Base-by-base conservation (phyloP, 768 basidiomycete species). In the Boletellus ananiceps region DNA sequence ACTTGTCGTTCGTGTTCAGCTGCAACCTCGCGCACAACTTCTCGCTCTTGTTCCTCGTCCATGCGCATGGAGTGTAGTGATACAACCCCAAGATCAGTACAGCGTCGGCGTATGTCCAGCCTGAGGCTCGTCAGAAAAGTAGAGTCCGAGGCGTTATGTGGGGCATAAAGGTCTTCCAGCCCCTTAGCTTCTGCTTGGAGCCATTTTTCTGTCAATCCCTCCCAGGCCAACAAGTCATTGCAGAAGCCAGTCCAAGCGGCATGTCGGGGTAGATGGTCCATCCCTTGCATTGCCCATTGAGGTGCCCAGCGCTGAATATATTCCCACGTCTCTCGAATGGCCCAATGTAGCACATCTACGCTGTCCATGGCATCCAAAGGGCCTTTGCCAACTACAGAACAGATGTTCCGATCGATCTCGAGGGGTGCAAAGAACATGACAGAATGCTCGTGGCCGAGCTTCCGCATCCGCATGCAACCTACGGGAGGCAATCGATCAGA, bases 381-480 rank as follows among this genome's bases (percentile, higher is more conserved):
- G 18, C 21, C 12, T 19, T 58, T 63, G n/a, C 27, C 34, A 29
- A 51, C 42, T 5, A 60, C 45, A 7, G 49, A 44, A 25, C 71
- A 68, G 40, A 77, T 76, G 0, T 44, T 36, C 29, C 51, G 50
- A 44, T 72, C 68, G 4, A 76, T 63, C 42, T 76, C 73, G 0
- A 56, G 54, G 5, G 76, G 68, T 9, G 73, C 75, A 40, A 73
- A 72, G 52, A 77, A 76, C 40, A 71, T 56, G 13, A 76, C 63
- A 4, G 74, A 71, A 48, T 78, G 76, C 0, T 71, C 74, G 14
- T 60, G 54, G 12, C 76, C 76, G 1, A 77, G 64, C 52, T 69
- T 66, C 3, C 76, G 67, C 75, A 78, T 75, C 4, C 76, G 65
- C 76, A 77, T 78, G 49, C 75, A 77, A 6, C 74, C 76, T 76